A percentile compares a stretch with the other conserved stretches of the same genome.
phyloP scores from a whole-genome alignment of 2,329 filamentous ascomycete species.

The Arthrobotrys megalospora region DNA sequence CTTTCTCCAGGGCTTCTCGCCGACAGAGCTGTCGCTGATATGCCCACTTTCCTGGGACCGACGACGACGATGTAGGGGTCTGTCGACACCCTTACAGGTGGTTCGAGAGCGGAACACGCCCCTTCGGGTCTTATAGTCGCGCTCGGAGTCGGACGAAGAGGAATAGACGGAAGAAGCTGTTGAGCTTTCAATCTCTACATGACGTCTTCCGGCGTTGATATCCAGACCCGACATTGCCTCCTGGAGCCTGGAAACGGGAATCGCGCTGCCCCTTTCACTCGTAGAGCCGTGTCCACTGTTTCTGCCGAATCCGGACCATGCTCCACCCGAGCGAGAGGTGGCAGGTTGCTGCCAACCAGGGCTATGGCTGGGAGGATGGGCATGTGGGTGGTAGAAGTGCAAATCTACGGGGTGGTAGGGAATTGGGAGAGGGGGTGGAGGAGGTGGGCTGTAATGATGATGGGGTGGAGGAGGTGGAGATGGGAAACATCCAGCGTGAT shows the following conservation, averaged over 20 bases:
- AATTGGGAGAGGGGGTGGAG: slow-evolving; percentile 55
- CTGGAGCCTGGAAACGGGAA: slow-evolving; percentile 13
- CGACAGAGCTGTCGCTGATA: slow-evolving; percentile 45
- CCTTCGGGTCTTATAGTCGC: slow-evolving; percentile 49
- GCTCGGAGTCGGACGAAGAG: slow-evolving; percentile 49
- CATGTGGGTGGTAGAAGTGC: slow-evolving; percentile 47
- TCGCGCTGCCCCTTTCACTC: slow-evolving; percentile 9
- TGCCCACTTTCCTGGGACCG: slow-evolving; percentile 51
- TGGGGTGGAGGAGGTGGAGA: slow-evolving; percentile 51
- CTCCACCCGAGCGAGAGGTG: slow-evolving; percentile 31
- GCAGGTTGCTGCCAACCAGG: slow-evolving; percentile 45
- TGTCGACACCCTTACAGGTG: slow-evolving; percentile 14
- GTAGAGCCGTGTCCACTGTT: slow-evolving; percentile 22
- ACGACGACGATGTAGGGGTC: slow-evolving; percentile 28
- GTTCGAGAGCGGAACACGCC: slow-evolving; percentile 40
- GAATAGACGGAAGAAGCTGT: slow-evolving; percentile 20
- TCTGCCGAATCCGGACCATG: slow-evolving; percentile 55
- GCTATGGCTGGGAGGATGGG: slow-evolving; percentile 39
- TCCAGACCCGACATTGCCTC: slow-evolving; percentile 31
- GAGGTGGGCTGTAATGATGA: slow-evolving; percentile 52
- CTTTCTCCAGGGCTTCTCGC: slow-evolving; percentile 36
- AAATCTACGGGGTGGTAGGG: slow-evolving; percentile 54
- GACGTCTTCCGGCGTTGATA: background rate
- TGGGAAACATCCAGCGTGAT: slow-evolving; percentile 38
- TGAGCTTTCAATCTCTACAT: slow-evolving; percentile 38